Evolutionary conservation across 2,329 filamentous ascomycete genomes (phyloP).

Genomic region (Beauveria medogensis): DNA sequence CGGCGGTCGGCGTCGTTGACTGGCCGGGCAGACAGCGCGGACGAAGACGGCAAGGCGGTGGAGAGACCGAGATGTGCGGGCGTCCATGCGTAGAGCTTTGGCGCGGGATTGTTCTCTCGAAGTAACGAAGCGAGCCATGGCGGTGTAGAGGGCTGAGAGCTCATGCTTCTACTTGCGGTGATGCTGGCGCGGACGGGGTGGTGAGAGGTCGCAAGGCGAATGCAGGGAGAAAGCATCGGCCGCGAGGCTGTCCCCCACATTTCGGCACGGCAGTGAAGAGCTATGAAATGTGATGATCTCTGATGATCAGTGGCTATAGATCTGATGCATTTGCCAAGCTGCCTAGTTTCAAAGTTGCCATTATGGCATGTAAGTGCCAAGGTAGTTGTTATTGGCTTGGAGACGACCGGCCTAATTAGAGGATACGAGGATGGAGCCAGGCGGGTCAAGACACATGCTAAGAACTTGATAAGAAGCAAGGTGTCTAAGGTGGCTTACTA

Average conservation of each 20-base stretch:
- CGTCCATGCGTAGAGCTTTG: conserved; percentile 31
- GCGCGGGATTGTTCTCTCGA: conserved; percentile 18
- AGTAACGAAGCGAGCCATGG: conserved; percentile 28
- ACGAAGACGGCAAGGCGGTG: not conserved
- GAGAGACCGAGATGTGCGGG: conserved; percentile 20
- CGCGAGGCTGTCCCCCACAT: not conserved
- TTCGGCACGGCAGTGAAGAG: not conserved
- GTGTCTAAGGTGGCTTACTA: not conserved
- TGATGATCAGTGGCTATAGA: not conserved
- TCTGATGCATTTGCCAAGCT: not conserved
- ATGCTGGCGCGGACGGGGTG: not conserved
- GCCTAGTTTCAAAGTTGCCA: not conserved
- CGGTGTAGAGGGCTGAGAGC: conserved; percentile 12
- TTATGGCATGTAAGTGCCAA: not conserved
- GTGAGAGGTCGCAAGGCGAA: not conserved
- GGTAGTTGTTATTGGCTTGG: not conserved
- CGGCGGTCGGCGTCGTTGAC: conserved; percentile 28
- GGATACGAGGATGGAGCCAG: not conserved
- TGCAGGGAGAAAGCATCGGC: not conserved
- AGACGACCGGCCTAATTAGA: too few species aligned
- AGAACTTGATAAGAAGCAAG: not conserved
- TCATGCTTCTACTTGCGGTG: not conserved
- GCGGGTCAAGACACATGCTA: not conserved
- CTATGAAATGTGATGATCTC: too few species aligned
- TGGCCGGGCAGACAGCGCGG: not conserved